A percentile compares a stretch with the other conserved stretches of the same genome.
These are phyloP conservation scores for Hypoxylon sp. DNA, from an alignment of 2,329 filamentous ascomycete species.

Conservation along the genomic window DNA sequence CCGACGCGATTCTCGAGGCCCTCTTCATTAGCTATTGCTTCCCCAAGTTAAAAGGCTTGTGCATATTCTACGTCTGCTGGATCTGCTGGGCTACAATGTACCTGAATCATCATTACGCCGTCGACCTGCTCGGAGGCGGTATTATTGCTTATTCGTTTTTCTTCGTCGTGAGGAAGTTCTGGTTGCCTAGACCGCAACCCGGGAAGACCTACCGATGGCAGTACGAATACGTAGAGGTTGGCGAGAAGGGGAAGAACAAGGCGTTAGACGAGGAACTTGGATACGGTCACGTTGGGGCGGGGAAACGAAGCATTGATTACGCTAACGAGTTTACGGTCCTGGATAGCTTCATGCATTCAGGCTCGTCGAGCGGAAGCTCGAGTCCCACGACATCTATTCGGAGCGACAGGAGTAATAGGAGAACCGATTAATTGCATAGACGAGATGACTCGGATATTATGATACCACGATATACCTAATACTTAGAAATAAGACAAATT, in stretches of 20 bases:
- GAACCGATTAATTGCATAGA: constrained; percentile 38
- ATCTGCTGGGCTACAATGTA: constrained; percentile 99
- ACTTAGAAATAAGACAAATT: constrained; percentile 35
- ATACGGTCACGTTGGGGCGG: constrained; percentile 20
- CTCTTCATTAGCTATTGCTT: constrained; percentile 95
- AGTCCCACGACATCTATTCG: constrained; percentile 36
- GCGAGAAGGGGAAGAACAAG: constrained; percentile 71
- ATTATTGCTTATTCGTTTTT: constrained; percentile 83
- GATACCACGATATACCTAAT: constrained; percentile 46
- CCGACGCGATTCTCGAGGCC: constrained; percentile 88
- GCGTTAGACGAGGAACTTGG: constrained; percentile 47
- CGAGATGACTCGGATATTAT: constrained; percentile 33
- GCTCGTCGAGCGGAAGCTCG: constrained; percentile 39
- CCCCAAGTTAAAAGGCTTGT: constrained; percentile 83
- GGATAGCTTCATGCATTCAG: constrained; percentile 42
- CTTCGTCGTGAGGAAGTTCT: constrained; percentile 84
- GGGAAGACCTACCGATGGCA: constrained; percentile 95
- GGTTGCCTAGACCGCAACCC: constrained; percentile 83
- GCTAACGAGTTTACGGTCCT: constrained; percentile 38
- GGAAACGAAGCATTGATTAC: constrained; percentile 33
- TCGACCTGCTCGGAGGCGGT: constrained; percentile 90
- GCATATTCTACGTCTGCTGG: constrained; percentile 89
- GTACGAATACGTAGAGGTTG: constrained; percentile 92
- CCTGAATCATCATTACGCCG: constrained; percentile 95
- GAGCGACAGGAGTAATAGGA: constrained; percentile 40